Evolutionary conservation across 345 rosid species (phyloP), one percentile per base, ranked within the genome.

Genomic region (Bruguiera sexangula): DNA sequence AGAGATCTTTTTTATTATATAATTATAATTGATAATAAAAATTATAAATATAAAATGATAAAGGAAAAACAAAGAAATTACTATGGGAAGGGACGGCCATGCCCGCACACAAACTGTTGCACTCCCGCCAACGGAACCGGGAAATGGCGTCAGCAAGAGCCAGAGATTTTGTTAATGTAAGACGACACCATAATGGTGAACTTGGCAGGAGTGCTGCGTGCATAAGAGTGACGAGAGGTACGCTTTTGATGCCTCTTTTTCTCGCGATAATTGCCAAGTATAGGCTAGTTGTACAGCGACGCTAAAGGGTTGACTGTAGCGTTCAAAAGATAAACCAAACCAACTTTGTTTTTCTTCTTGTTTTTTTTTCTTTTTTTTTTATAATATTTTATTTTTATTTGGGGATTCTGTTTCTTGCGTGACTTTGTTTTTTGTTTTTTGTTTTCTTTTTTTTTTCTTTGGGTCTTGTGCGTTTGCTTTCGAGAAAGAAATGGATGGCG

Each of bases 101-200:
- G 13, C 48, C 1, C 13, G 43, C 43, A 32, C 46, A 31, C 58
- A 39, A 11, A 22, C 48, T 10, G 32, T 22, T 13, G 34, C 51
- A 30, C 60, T 34, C 1, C 16, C 48, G 27, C 55, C 62, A 58
- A 3, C 63, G 13, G 27, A 1, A 68, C 63, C 76, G 74, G 71
- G 26, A 64, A 65, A 31, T 81, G 83, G 80, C 83, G 79, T 78
- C 83, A 72, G 11, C 21, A 27, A 62, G 8, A 24, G 16, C 26
- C 29, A 61, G 2, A 2, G n/a, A 6, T 21, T 21, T 29, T 2
- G 16, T 6, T 4, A 24, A 20, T 60, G 30, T 56, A 56, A 24
- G 57, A 32, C 31, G 65, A 75, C 73, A 31, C 19, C 20, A 24
- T 24, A 24, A 62, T 4, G 19, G 39, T 57, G 63, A 10, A 63